A percentile compares a stretch with the other conserved stretches of the same genome.
Conservation (phyloP, 2,329 filamentous ascomycete species). For the Penicillium sp. region DNA sequence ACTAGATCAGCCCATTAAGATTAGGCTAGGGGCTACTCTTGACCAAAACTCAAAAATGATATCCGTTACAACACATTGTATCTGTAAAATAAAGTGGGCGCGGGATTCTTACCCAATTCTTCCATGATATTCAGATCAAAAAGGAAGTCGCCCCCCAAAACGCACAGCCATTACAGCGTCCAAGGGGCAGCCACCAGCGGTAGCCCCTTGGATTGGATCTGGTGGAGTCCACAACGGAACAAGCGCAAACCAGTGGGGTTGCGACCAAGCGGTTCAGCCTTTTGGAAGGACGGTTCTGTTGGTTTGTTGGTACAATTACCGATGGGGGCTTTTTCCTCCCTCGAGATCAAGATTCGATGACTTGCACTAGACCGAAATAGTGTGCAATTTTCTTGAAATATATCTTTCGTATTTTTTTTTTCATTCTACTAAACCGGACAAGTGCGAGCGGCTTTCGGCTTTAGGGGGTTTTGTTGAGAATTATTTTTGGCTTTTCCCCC, state of each 20-base stretch:
- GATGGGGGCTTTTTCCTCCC: background rate
- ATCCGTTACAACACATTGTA: background rate
- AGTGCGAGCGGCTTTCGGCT: background rate
- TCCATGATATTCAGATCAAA: background rate
- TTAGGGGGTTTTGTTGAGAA: too few species aligned
- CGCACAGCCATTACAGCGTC: background rate
- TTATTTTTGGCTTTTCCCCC: background rate
- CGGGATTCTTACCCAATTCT: background rate
- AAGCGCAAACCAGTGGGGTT: conserved; percentile 24
- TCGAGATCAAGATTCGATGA: background rate
- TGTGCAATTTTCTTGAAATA: background rate
- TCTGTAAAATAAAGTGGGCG: background rate
- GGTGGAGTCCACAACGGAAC: conserved; percentile 20
- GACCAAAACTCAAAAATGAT: background rate
- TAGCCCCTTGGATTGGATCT: conserved; percentile 17
- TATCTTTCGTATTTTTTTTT: background rate
- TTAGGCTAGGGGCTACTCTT: background rate
- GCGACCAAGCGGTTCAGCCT: conserved; percentile 4
- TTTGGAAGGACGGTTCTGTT: background rate
- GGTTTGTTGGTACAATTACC: background rate
- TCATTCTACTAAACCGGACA: background rate
- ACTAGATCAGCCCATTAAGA: background rate
- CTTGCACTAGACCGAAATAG: background rate
- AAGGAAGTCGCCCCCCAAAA: background rate
- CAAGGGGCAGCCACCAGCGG: conserved; percentile 11